Evolutionary conservation across 129 eudicot species (phyloP).

Genomic region (Saussurea involucrata): DNA sequence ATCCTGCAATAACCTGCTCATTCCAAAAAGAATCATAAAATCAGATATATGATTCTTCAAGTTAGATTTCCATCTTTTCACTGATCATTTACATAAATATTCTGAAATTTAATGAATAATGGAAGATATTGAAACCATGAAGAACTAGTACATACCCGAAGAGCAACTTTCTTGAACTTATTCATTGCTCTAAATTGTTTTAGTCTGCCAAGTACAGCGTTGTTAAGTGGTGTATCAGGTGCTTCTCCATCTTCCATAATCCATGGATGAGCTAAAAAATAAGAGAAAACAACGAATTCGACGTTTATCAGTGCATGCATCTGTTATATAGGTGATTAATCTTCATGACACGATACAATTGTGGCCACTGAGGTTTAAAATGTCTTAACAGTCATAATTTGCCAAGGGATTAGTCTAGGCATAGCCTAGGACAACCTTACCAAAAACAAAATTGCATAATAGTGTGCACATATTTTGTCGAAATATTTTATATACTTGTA

Average conservation of each 20-base stretch:
- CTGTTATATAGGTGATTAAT: neutral
- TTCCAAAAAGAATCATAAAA: slow-evolving; percentile 6
- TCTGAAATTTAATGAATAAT: neutral
- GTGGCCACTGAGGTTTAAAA: too few relatives aligned
- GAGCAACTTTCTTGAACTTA: slow-evolving; percentile 83
- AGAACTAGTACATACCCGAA: slow-evolving; percentile 48
- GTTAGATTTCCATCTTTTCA: too few relatives aligned
- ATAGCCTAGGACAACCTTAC: too few relatives aligned
- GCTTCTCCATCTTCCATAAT: slow-evolving; percentile 91
- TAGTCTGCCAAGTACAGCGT: slow-evolving; percentile 76
- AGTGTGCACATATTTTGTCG: neutral
- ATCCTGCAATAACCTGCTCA: slow-evolving; percentile 84
- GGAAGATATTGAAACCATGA: neutral
- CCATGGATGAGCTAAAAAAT: slow-evolving; percentile 76
- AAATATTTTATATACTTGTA: neutral
- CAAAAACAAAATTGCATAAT: neutral
- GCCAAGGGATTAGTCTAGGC: neutral
- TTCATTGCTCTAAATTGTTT: slow-evolving; percentile 91
- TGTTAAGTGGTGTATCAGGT: slow-evolving; percentile 85
- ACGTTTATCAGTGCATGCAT: neutral
- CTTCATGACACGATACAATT: too few relatives aligned
- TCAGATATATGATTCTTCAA: neutral
- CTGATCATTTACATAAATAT: too few relatives aligned
- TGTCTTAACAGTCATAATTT: too few relatives aligned
- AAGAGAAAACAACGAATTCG: neutral